phyloP scores from a whole-genome alignment of 495 filamentous ascomycete species.

The Aspergillus hancockii region DNA sequence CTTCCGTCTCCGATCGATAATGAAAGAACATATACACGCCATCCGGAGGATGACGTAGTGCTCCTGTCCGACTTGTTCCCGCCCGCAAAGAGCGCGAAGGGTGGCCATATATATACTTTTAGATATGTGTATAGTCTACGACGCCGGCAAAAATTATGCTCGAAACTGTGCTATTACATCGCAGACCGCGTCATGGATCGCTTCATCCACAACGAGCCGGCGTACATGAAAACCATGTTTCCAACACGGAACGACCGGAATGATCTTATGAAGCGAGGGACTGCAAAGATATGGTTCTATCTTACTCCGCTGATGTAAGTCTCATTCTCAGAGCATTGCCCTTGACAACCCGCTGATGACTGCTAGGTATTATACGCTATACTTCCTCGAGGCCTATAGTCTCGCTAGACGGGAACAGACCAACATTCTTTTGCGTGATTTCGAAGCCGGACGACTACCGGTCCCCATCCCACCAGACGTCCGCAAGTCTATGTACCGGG shows the following conservation, averaged over 20 bases:
- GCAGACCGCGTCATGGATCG: slow-evolving; percentile 47
- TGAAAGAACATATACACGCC: slow-evolving; percentile 44
- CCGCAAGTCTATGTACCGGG: slow-evolving; percentile 40
- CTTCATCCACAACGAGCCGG: slow-evolving; percentile 34
- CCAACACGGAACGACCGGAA: slow-evolving; percentile 35
- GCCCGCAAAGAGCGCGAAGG: slow-evolving; percentile 44
- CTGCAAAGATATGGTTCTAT: slow-evolving; percentile 39
- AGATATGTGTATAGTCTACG: slow-evolving; percentile 41
- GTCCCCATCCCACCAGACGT: slow-evolving; percentile 37
- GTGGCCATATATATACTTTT: slow-evolving; percentile 48
- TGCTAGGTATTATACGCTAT: slow-evolving; percentile 43
- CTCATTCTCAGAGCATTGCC: background rate
- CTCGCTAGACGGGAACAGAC: slow-evolving; percentile 44
- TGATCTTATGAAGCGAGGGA: slow-evolving; percentile 35
- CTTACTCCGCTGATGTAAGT: slow-evolving; percentile 46
- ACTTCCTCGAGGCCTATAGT: slow-evolving; percentile 44
- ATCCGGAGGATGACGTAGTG: slow-evolving; percentile 47
- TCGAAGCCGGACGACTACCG: slow-evolving; percentile 41
- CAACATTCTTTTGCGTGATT: slow-evolving; percentile 41
- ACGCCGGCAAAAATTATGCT: slow-evolving; percentile 42
- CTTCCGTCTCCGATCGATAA: slow-evolving; percentile 44
- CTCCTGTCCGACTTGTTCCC: slow-evolving; percentile 49
- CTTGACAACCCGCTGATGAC: background rate
- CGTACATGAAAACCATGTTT: slow-evolving; percentile 35
- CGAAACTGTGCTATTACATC: slow-evolving; percentile 43